phyloP scores from a whole-genome alignment of 169 alveolate genomes.

The Cryptosporidium xiaoi region DNA sequence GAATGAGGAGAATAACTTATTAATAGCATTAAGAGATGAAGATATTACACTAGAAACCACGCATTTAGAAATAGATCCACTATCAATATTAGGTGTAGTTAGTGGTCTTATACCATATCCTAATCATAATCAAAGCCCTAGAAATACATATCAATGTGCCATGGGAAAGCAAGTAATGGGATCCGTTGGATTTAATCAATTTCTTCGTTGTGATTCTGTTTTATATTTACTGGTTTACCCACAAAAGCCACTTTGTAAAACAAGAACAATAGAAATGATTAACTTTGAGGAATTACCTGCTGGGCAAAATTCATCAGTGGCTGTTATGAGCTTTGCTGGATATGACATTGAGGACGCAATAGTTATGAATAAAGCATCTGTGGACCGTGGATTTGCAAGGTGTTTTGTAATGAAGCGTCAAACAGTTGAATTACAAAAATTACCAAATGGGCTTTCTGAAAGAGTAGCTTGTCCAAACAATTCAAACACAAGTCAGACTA shows the following conservation, averaged over 20 bases:
- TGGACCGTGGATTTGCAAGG: slow-evolving; percentile 99
- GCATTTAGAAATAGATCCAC: slow-evolving; percentile 99
- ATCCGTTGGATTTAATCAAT: slow-evolving; percentile 94
- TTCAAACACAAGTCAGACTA: not conserved
- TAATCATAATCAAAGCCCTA: slow-evolving; percentile 99
- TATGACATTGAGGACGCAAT: slow-evolving; percentile 99
- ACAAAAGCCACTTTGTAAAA: slow-evolving; percentile 97
- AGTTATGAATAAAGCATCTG: slow-evolving; percentile 95
- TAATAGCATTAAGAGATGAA: slow-evolving; percentile 93
- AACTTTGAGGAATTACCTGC: slow-evolving; percentile 98
- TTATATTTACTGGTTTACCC: slow-evolving; percentile 95
- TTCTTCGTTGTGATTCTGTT: slow-evolving; percentile 90
- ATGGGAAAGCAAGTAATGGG: slow-evolving; percentile 99
- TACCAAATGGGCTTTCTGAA: slow-evolving; percentile 83
- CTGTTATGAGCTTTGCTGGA: slow-evolving; percentile 99
- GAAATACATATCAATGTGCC: slow-evolving; percentile 99
- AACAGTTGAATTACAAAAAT: slow-evolving; percentile 84
- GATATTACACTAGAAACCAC: slow-evolving; percentile 92
- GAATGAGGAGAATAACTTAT: slow-evolving; percentile 97
- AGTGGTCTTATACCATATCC: slow-evolving; percentile 99
- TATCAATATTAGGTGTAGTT: slow-evolving; percentile 97
- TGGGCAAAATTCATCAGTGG: slow-evolving; percentile 99
- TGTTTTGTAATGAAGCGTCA: slow-evolving; percentile 84
- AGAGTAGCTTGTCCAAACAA: slow-evolving; percentile 71
- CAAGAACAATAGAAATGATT: slow-evolving; percentile 96